These are phyloP conservation scores for Globisporangium yorkense DNA, from an alignment of 352 stramenopile species.

Conservation along the genomic window DNA sequence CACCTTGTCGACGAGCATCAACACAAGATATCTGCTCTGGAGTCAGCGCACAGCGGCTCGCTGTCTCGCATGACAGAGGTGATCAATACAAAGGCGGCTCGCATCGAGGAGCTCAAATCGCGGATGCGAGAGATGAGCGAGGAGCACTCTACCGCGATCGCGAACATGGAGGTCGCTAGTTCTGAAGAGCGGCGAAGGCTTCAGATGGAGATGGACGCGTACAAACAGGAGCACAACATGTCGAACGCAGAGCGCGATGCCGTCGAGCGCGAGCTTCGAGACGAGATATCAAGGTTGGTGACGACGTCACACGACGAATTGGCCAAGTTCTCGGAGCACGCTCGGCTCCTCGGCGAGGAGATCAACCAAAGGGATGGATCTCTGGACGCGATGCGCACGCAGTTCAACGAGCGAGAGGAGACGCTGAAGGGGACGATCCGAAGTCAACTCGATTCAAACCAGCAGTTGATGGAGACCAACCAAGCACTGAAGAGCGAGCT, in stretches of 20 bases:
- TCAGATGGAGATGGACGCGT: slow-evolving; percentile 5
- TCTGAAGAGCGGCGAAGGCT: not conserved
- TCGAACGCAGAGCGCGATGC: slow-evolving; percentile 25
- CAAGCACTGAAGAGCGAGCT: slow-evolving; percentile 32
- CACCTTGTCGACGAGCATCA: slow-evolving; percentile 5
- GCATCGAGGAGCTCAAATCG: slow-evolving; percentile 27
- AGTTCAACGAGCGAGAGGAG: slow-evolving; percentile 25
- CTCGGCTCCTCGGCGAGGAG: not conserved
- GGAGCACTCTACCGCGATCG: not conserved
- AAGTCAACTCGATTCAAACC: slow-evolving; percentile 35
- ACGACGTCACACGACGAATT: not conserved
- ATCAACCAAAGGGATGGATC: slow-evolving; percentile 13
- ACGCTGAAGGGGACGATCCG: slow-evolving; percentile 30
- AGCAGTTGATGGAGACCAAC: slow-evolving; percentile 31
- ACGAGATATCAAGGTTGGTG: slow-evolving; percentile 1
- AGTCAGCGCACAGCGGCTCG: slow-evolving; percentile 13
- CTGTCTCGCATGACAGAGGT: slow-evolving; percentile 30
- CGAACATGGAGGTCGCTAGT: not conserved
- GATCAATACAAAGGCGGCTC: slow-evolving; percentile 29
- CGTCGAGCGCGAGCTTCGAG: slow-evolving; percentile 14
- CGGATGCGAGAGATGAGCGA: slow-evolving; percentile 10
- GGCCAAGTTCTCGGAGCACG: not conserved
- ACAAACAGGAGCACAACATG: slow-evolving; percentile 21
- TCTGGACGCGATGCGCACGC: slow-evolving; percentile 12
- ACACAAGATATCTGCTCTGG: slow-evolving; percentile 8